Conservation (phyloP, 495 filamentous ascomycete species). For the Trichoderma erinaceum region DNA sequence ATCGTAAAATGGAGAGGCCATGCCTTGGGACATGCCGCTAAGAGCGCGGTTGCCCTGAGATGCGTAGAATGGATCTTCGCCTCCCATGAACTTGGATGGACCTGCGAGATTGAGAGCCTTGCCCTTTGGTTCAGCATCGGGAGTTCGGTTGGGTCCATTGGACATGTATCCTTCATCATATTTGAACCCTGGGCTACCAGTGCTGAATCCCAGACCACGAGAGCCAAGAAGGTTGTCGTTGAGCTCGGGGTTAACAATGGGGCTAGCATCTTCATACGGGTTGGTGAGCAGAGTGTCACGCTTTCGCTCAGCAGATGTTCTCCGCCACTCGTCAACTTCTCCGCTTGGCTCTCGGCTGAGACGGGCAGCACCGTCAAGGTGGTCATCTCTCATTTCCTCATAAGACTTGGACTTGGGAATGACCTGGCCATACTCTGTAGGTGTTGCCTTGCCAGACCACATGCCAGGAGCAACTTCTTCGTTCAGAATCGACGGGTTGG, state of each 20-base stretch:
- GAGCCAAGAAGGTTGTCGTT: slow-evolving; percentile 41
- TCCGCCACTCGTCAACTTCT: slow-evolving; percentile 49
- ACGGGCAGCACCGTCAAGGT: slow-evolving; percentile 34
- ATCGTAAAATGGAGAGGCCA: slow-evolving; percentile 86
- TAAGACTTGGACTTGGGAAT: slow-evolving; percentile 28
- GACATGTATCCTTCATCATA: slow-evolving; percentile 89
- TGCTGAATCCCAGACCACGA: slow-evolving; percentile 37
- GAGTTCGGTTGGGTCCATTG: slow-evolving; percentile 60
- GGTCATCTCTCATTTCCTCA: slow-evolving; percentile 28
- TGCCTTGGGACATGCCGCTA: slow-evolving; percentile 86
- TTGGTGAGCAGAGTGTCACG: slow-evolving; percentile 52
- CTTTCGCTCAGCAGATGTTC: slow-evolving; percentile 49
- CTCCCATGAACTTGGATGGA: slow-evolving; percentile 45
- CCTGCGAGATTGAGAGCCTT: slow-evolving; percentile 56
- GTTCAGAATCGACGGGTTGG: slow-evolving; percentile 36
- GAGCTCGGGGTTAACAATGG: slow-evolving; percentile 44
- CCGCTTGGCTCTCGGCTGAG: slow-evolving; percentile 44
- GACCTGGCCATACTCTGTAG: slow-evolving; percentile 34
- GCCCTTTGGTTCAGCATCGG: slow-evolving; percentile 45
- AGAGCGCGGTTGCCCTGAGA: slow-evolving; percentile 49
- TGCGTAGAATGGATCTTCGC: slow-evolving; percentile 50
- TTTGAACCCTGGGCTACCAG: slow-evolving; percentile 46
- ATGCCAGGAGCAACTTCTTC: slow-evolving; percentile 29
- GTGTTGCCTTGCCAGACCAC: slow-evolving; percentile 37
- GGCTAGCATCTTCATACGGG: slow-evolving; percentile 51